A percentile compares a stretch with the other conserved stretches of the same genome.
phyloP scores from a whole-genome alignment of 495 filamentous ascomycete genomes.

The Talaromyces thailandensis region DNA sequence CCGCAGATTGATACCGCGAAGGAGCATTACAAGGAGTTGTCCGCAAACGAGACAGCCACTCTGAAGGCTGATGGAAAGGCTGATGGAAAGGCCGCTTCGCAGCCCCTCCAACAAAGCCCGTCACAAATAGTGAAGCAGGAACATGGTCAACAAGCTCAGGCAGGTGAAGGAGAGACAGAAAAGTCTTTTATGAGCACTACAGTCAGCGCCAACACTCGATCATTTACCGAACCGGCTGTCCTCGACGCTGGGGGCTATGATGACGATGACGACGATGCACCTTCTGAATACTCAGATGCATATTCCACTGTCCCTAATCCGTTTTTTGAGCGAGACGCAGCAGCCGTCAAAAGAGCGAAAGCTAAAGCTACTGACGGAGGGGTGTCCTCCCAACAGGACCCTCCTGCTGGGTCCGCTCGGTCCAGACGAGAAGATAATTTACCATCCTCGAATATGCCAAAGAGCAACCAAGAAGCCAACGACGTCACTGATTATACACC shows the following conservation, averaged over 20 bases:
- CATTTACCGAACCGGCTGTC: neutral
- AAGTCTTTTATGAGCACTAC: neutral
- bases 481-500: neutral
- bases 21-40: neutral
- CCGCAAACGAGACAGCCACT: neutral
- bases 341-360: neutral
- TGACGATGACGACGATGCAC: neutral
- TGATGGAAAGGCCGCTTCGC: neutral
- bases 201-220: neutral
- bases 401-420: neutral
- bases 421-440: too few relatives aligned
- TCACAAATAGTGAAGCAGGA: neutral
- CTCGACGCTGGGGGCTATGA: neutral
- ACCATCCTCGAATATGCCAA: neutral
- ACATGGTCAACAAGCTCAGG: neutral
- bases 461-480: neutral
- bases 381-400: neutral
- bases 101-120: neutral
- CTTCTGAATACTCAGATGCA: neutral
- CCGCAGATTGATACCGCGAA: neutral
- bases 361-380: neutral
- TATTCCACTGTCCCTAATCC: conserved; percentile 16
- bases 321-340: conserved; percentile 16
- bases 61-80: neutral
- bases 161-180: neutral